Conservation (phyloP, 805 yeast genomes). For the Debaryomyces castellii region DNA sequence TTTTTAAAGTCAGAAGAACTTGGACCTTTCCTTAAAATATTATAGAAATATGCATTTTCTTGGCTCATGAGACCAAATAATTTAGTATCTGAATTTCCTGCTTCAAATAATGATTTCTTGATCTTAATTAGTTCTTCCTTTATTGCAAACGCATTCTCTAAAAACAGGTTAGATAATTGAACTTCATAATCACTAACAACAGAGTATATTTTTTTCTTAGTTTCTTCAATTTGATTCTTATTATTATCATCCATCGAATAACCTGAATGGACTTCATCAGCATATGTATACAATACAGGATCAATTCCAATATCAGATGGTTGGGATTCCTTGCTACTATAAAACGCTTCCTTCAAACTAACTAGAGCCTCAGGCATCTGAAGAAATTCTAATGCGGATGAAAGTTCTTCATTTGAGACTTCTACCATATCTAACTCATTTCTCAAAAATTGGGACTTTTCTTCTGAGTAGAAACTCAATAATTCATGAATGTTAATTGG, state of each 20-base stretch:
- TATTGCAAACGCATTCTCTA: conserved; percentile 7
- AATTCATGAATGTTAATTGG: conserved; percentile 88
- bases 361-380: conserved; percentile 68
- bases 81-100: conserved; percentile 57
- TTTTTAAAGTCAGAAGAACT: conserved; percentile 37
- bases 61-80: conserved; percentile 47
- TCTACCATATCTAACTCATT: conserved; percentile 72
- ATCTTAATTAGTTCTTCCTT: conserved; percentile 59
- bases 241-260: conserved; percentile 36
- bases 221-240: conserved; percentile 22
- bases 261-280: conserved; percentile 22
- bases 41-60: conserved; percentile 23
- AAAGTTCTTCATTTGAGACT: conserved; percentile 74
- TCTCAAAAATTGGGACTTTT: conserved; percentile 75
- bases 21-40: conserved; percentile 40
- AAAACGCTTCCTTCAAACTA: conserved; percentile 47
- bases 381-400: conserved; percentile 77
- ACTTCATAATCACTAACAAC: conserved; percentile 35
- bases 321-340: conserved; percentile 7
- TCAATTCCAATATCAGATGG: conserved; percentile 29
- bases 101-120: conserved; percentile 60
- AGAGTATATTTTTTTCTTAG: conserved; percentile 37
- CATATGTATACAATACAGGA: conserved; percentile 20
- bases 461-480: conserved; percentile 85
- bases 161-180: conserved; percentile 1